phyloP scores from a whole-genome alignment of 1,284 basidiomycete genomes.

The Ganoderma lingzhi region DNA sequence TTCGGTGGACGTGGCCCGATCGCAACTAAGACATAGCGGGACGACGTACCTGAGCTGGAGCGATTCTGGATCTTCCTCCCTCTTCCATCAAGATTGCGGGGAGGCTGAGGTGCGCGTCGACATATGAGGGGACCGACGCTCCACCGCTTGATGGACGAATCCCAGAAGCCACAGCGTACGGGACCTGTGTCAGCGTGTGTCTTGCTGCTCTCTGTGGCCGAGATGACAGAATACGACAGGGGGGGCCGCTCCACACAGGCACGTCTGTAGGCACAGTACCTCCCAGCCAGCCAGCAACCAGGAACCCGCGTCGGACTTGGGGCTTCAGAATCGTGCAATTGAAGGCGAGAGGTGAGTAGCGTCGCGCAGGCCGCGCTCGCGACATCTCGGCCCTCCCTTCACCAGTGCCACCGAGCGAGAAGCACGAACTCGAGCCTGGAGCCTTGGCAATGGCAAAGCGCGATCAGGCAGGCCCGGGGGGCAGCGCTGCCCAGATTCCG shows the following conservation, averaged over 20 bases:
- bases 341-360: background rate
- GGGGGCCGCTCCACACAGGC: background rate
- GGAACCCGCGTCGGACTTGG: background rate
- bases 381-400: background rate
- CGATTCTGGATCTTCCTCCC: background rate
- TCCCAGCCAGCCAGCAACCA: background rate
- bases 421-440: background rate
- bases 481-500: conserved; percentile 17
- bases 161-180: background rate
- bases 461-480: conserved; percentile 2
- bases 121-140: background rate
- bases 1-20: conserved; percentile 5
- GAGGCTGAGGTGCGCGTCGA: background rate
- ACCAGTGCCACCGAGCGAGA: conserved; percentile 2
- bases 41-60: conserved; percentile 1
- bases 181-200: background rate
- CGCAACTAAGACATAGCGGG: background rate
- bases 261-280: background rate
- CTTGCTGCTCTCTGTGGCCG: background rate
- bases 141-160: background rate
- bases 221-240: background rate
- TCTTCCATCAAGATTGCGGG: background rate
- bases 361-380: background rate
- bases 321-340: background rate
- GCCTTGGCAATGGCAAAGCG: conserved; percentile 12